Conservation (phyloP, 345 rosid species). For the Eucalyptus erythrocorys region DNA sequence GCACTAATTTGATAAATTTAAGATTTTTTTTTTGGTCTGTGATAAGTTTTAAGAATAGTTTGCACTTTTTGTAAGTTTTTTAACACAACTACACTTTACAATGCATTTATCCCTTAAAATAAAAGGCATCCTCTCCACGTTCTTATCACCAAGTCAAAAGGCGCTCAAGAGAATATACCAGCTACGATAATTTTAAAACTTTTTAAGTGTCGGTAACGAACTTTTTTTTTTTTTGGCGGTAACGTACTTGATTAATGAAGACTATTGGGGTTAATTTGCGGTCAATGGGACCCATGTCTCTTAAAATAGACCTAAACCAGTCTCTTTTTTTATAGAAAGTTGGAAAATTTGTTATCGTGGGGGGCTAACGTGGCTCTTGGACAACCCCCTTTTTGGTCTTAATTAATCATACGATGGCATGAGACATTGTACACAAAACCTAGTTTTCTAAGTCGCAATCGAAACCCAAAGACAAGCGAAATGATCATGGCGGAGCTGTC, state of each 20-base stretch:
- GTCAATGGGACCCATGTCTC: neutral
- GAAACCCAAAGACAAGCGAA: neutral
- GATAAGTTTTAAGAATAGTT: too few species aligned
- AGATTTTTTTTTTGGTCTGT: accelerated
- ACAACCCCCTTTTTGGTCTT: neutral
- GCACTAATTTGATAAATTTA: too few species aligned
- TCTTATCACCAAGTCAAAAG: neutral
- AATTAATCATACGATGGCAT: neutral
- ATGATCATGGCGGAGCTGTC: neutral
- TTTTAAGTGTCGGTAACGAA: neutral
- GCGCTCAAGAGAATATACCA: neutral
- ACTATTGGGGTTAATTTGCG: neutral
- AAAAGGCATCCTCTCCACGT: neutral
- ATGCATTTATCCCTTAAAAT: too few species aligned
- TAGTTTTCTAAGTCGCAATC: neutral
- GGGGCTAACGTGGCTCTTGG: neutral
- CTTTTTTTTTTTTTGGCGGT: neutral
- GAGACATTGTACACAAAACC: neutral
- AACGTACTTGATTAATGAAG: neutral
- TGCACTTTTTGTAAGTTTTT: too few species aligned
- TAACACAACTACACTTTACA: neutral
- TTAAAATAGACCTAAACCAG: neutral
- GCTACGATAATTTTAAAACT: neutral
- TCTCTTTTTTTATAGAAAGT: neutral
- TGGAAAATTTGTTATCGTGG: neutral